Base-by-base conservation (phyloP, 768 basidiomycete species). In the Pisolithus microcarpus region DNA sequence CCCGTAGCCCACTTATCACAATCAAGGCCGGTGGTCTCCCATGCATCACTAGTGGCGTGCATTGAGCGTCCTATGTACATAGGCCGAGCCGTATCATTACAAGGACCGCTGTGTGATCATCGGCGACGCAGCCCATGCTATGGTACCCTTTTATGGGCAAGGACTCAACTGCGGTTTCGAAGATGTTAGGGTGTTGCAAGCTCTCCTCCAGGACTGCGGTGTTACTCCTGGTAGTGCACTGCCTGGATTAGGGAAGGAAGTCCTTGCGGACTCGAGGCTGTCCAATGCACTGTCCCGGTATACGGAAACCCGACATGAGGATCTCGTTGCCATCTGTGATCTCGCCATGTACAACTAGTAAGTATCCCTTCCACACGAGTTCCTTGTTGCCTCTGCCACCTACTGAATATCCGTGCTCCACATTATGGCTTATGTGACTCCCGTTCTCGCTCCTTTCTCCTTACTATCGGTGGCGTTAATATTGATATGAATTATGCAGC, bases 61-160 rank as follows among this genome's bases (percentile, higher is more conserved):
- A 55, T 57, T 58, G 51, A 53, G 55, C 56, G 45, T 26, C 37
- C 48, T 58, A 50, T 45, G 38, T 38, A 34, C 23, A 50, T 52
- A 94, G 92, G 78, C 82, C 59, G 82, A 75, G 52, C 92, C 91
- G 46, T 94, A 93, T 70, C 91, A 96, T 69, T 91, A 91, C 75
- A 78, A 80, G 70, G 90, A 91, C 71, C 79, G 88, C 59, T 91
- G 76, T 55, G 77, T 98, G 37, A 79, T 98, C 50, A 70, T 99
- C 46, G 95, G 95, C 50, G 95, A 99, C 68, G 87, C 95, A 38
- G 91, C 92, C 10, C 95, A 99, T 69, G 87, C 91, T 39, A 97
- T 98, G 93, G 93, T 94, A n/a, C 94, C 95, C 55, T 94, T 93
- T 72, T 93, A 88, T 65, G 89, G 95, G 39, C 95, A 99, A 75